phyloP scores from a whole-genome alignment of 1,139 yeast genomes.

The Schwanniomyces etchellsii region DNA sequence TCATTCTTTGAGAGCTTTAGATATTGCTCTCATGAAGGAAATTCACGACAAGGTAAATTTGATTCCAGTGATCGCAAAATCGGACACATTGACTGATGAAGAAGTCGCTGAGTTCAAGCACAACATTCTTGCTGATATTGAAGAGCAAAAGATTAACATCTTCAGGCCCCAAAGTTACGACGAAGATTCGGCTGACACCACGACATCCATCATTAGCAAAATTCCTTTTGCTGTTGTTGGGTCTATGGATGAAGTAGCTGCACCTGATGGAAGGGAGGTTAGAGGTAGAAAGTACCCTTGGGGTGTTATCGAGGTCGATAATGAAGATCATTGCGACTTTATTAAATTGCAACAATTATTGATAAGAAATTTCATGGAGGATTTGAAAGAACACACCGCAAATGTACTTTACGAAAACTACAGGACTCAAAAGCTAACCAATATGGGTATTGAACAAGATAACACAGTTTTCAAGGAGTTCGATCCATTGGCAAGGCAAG shows the following conservation, averaged over 20 bases:
- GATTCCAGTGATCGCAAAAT: slow-evolving; percentile 91
- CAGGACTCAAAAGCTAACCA: slow-evolving; percentile 74
- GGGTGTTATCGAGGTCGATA: slow-evolving; percentile 96
- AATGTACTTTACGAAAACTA: slow-evolving; percentile 79
- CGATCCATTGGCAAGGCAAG: slow-evolving; percentile 89
- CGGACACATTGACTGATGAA: slow-evolving; percentile 88
- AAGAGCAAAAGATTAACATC: slow-evolving; percentile 67
- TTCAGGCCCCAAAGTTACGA: slow-evolving; percentile 88
- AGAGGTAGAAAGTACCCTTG: slow-evolving; percentile 97
- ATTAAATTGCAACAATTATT: slow-evolving; percentile 84
- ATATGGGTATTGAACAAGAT: slow-evolving; percentile 91
- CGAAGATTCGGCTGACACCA: slow-evolving; percentile 68
- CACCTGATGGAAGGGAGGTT: slow-evolving; percentile 71
- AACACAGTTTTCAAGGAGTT: slow-evolving; percentile 86
- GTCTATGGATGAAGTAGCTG: slow-evolving; percentile 69
- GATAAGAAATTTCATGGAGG: slow-evolving; percentile 88
- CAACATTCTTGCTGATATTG: slow-evolving; percentile 71
- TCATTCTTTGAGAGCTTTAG: slow-evolving; percentile 84
- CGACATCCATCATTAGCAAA: slow-evolving; percentile 60
- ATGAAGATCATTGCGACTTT: slow-evolving; percentile 92
- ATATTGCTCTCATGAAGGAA: slow-evolving; percentile 82
- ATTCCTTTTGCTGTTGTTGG: slow-evolving; percentile 96
- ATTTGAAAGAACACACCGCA: slow-evolving; percentile 82
- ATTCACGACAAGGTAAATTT: slow-evolving; percentile 89
- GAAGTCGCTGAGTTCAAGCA: slow-evolving; percentile 74